phyloP scores from a whole-genome alignment of 371 early-diverging fungal genomes.

The Coemansia sp. region DNA sequence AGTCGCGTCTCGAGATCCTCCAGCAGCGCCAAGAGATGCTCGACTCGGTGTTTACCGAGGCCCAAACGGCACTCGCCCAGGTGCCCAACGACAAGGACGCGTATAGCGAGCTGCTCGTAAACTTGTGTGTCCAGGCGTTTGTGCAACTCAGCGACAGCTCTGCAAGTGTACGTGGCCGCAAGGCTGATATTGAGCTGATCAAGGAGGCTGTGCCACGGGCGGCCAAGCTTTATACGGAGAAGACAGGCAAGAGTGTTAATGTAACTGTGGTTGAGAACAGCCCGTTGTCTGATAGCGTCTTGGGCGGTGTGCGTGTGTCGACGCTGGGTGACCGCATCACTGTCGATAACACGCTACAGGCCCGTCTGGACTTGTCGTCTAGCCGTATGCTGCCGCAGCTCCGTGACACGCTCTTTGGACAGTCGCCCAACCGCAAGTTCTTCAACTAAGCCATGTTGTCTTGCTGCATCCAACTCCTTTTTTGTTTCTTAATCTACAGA shows the following conservation, averaged over 20 bases:
- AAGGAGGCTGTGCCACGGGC: conserved; percentile 63
- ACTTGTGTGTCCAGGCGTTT: conserved; percentile 60
- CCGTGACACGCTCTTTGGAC: conserved; percentile 63
- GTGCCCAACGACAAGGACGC: conserved; percentile 34
- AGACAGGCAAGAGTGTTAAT: conserved; percentile 90
- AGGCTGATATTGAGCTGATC: conserved; percentile 68
- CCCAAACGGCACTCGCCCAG: conserved; percentile 20
- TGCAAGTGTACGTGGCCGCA: conserved; percentile 69
- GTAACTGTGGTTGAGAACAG: conserved; percentile 59
- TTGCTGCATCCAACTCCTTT: too few species aligned
- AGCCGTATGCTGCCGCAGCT: conserved; percentile 90
- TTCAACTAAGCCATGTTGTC: not conserved
- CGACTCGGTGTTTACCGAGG: conserved; percentile 65
- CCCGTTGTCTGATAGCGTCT: conserved; percentile 52
- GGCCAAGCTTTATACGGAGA: conserved; percentile 59
- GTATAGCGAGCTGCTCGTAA: conserved; percentile 34
- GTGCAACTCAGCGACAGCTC: conserved; percentile 81
- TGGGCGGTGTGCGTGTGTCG: conserved; percentile 86
- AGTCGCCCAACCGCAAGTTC: not conserved
- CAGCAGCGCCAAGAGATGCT: conserved; percentile 85
- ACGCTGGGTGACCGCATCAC: conserved; percentile 76
- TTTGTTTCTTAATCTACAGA: too few species aligned
- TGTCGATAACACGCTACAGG: conserved; percentile 86
- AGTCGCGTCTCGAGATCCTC: conserved; percentile 85
- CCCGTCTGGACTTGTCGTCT: conserved; percentile 77